Evolutionary conservation across 495 filamentous ascomycete species (phyloP).

Genomic region (Xylona heveae): DNA sequence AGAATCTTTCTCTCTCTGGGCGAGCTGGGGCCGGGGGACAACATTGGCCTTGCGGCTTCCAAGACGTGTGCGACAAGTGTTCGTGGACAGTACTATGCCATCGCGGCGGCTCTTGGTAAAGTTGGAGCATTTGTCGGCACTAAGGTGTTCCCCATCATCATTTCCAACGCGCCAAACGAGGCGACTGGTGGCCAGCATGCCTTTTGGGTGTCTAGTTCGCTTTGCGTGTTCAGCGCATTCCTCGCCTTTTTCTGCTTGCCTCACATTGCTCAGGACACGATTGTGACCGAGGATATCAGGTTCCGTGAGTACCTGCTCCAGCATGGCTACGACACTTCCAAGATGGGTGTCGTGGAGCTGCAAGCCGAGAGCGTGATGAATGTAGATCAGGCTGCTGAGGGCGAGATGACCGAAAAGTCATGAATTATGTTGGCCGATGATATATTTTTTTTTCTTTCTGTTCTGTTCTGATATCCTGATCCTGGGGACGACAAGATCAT

Average conservation of each 20-base stretch:
- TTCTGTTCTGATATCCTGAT: too few relatives aligned
- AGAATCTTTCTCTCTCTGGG: constrained; percentile 70
- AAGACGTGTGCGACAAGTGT: constrained; percentile 78
- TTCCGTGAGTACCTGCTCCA: constrained; percentile 8
- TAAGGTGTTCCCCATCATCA: constrained; percentile 55
- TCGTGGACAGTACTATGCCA: constrained; percentile 77
- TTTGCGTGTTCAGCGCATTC: constrained; percentile 14
- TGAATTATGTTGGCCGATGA: too few relatives aligned
- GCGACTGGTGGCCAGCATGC: constrained; percentile 51
- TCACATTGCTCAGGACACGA: constrained; percentile 18
- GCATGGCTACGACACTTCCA: constrained; percentile 9
- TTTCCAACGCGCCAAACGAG: constrained; percentile 35
- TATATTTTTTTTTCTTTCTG: too few relatives aligned
- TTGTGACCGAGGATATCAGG: constrained; percentile 14
- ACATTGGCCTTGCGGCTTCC: constrained; percentile 70
- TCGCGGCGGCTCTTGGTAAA: constrained; percentile 70
- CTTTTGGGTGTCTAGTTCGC: constrained; percentile 13
- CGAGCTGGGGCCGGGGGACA: constrained; percentile 75
- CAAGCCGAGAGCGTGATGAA: neutral
- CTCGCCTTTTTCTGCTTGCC: constrained; percentile 14
- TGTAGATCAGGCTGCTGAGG: too few relatives aligned
- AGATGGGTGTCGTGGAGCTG: constrained; percentile 6
- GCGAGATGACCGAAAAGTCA: too few relatives aligned
- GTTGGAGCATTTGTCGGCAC: constrained; percentile 83
- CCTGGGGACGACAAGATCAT: too few relatives aligned